Evolutionary conservation across 2,329 filamentous ascomycete species (phyloP), one percentile per base, ranked within the genome.

Genomic region (Pestalotiopsis fici): DNA sequence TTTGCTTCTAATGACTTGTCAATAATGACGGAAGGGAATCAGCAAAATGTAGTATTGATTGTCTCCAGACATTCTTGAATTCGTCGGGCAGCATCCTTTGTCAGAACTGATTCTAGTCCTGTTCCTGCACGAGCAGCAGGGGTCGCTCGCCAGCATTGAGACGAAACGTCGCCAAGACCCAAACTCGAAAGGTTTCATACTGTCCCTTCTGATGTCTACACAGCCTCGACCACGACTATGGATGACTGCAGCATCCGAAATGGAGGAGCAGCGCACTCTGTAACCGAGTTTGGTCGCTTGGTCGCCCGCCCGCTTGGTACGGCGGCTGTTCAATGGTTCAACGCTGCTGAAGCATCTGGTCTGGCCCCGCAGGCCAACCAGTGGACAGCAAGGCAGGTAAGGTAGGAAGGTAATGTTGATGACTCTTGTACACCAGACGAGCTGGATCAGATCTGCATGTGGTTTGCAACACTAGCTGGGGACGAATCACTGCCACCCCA

Each of bases 161-260:
- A 71, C 69, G 67, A 67, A 69, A 69, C 68, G 70, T 71, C 69
- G 72, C 71, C 67, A 66, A 64, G 71, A 71, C 70, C 72, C 66
- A 69, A 39, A 74, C 72, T 65, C 43, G 64, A 72, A 67, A 65
- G n/a, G 72, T 74, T 74, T 74, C 72, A 74, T 67, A 65, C 54
- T 50, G 43, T 50, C 27, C 37, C 47, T 65, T 60, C 67, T 66
- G 67, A 68, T 43, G 56, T 56, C 65, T 59, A 61, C 71, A 72
- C 70, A 71, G 71, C 71, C 71, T 69, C 68, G 65, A 64, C 50
- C 54, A 39, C 50, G 21, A 50, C 63, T 12, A 39, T 37, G 31
- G 61, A 39, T 21, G 31, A 23, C 23, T 50, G 18, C 25, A 13
- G 39, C 28, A 31, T 18, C 65, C 12, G n/a, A 39, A 18, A 43